phyloP scores from a whole-genome alignment of 1,139 yeast species.

The Pichia inconspicua region DNA sequence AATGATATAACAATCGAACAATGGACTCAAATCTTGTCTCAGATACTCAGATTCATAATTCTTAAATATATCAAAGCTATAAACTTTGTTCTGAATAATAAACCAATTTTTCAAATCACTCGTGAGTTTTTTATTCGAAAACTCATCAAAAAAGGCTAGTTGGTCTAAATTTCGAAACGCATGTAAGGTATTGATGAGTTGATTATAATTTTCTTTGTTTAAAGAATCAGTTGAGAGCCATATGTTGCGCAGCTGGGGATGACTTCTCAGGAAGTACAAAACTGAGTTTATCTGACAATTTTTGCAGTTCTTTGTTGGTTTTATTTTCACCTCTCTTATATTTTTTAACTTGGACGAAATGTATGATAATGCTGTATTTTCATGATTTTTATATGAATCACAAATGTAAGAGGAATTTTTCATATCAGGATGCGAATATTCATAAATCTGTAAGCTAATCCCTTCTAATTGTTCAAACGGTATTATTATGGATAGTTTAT shows the following conservation, averaged over 20 bases:
- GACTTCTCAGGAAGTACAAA: constrained; percentile 9
- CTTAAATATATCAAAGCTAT: constrained; percentile 16
- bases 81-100: constrained; percentile 16
- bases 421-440: constrained; percentile 21
- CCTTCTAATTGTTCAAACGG: constrained; percentile 17
- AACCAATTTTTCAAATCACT: constrained; percentile 22
- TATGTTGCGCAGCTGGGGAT: constrained; percentile 8
- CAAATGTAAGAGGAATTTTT: constrained; percentile 11
- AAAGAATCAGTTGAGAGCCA: constrained; percentile 18
- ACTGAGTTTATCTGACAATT: constrained; percentile 21
- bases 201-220: constrained; percentile 11
- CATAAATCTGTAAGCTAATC: constrained; percentile 19
- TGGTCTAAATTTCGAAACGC: constrained; percentile 8
- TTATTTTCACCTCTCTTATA: constrained; percentile 15
- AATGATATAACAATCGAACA: constrained; percentile 14
- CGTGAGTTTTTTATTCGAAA: constrained; percentile 14
- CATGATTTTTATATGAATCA: background rate
- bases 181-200: constrained; percentile 5
- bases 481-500: constrained; percentile 11
- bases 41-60: constrained; percentile 17
- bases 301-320: constrained; percentile 23
- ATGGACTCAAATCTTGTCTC: constrained; percentile 16
- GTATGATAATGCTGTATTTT: constrained; percentile 10
- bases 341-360: constrained; percentile 15
- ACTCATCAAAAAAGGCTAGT: constrained; percentile 21